Percentiles rank a stretch among this genome's conserved stretches.
Conservation (phyloP, 1,139 yeast species). For the Candida freyschussii region DNA sequence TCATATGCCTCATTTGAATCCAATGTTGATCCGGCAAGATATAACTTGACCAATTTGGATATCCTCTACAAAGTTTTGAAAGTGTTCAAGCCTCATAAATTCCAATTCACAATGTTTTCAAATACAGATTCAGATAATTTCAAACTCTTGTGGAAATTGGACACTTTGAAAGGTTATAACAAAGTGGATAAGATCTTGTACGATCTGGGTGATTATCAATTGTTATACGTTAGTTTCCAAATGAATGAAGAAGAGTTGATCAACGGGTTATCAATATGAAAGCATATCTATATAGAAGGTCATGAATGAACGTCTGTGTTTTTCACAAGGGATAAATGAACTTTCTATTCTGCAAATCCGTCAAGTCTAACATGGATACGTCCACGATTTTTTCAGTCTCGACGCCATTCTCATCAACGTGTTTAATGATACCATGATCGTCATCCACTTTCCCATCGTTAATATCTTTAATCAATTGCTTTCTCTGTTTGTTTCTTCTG, state of each 20-base stretch:
- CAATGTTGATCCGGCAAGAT: slow-evolving; percentile 53
- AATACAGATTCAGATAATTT: slow-evolving; percentile 31
- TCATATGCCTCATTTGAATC: slow-evolving; percentile 96
- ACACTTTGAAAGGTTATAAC: slow-evolving; percentile 48
- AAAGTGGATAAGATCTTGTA: slow-evolving; percentile 66
- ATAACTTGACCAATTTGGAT: slow-evolving; percentile 41
- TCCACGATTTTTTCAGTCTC: slow-evolving; percentile 30
- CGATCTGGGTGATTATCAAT: slow-evolving; percentile 57
- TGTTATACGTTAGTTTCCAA: slow-evolving; percentile 36
- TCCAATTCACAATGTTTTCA: slow-evolving; percentile 61
- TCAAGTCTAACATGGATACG: slow-evolving; percentile 38
- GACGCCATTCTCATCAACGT: slow-evolving; percentile 29
- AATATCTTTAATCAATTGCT: slow-evolving; percentile 10
- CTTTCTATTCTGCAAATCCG: slow-evolving; percentile 40
- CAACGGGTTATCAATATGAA: slow-evolving; percentile 12
- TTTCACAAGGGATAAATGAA: slow-evolving; percentile 39
- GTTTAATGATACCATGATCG: slow-evolving; percentile 24
- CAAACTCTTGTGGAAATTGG: slow-evolving; percentile 32
- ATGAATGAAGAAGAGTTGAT: slow-evolving; percentile 18
- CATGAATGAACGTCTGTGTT: no score
- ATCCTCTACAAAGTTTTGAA: slow-evolving; percentile 54
- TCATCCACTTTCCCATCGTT: slow-evolving; percentile 13
- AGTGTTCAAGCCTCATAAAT: slow-evolving; percentile 71
- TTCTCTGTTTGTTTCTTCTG: slow-evolving; percentile 31
- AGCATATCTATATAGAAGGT: slow-evolving; percentile 1